Conservation (phyloP, 345 rosid species). For the Eucalyptus shirleyi region DNA sequence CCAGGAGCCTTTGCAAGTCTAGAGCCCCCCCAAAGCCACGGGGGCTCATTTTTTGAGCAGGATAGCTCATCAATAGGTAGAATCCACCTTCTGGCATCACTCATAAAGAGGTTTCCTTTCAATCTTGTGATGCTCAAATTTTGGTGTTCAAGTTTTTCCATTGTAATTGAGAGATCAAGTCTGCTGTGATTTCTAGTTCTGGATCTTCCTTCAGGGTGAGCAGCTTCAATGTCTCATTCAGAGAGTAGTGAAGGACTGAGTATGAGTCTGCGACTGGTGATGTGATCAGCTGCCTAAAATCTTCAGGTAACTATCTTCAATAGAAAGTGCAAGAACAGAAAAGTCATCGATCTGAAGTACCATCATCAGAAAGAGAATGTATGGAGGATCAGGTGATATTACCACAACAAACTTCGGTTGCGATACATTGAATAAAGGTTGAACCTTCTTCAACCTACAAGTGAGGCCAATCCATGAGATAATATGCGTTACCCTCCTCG, state of each 20-base stretch:
- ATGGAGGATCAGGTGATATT: background rate
- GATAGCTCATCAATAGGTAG: slow-evolving; percentile 16
- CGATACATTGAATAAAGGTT: slow-evolving; percentile 32
- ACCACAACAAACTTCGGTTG: slow-evolving; percentile 66
- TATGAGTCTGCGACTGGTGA: slow-evolving; percentile 10
- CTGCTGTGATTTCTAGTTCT: slow-evolving; percentile 43
- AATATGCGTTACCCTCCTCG: too few relatives aligned
- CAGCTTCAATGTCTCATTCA: slow-evolving; percentile 32
- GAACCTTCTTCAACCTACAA: slow-evolving; percentile 38
- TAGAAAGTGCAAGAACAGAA: background rate
- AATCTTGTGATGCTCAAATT: slow-evolving; percentile 36
- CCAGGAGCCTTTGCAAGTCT: slow-evolving; percentile 28
- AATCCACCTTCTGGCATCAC: slow-evolving; percentile 31
- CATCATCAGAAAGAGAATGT: background rate
- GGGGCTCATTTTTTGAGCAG: slow-evolving; percentile 4
- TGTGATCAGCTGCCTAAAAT: slow-evolving; percentile 15
- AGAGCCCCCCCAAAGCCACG: slow-evolving; percentile 38
- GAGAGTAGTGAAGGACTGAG: slow-evolving; percentile 23
- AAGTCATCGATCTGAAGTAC: background rate
- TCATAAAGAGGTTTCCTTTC: slow-evolving; percentile 40
- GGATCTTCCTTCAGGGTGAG: slow-evolving; percentile 15
- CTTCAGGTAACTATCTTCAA: slow-evolving; percentile 50
- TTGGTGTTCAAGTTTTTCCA: slow-evolving; percentile 34
- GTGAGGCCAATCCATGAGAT: background rate
- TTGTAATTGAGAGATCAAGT: slow-evolving; percentile 25